phyloP scores from a whole-genome alignment of 140 eudicot species.

The Senecio squalidus region DNA sequence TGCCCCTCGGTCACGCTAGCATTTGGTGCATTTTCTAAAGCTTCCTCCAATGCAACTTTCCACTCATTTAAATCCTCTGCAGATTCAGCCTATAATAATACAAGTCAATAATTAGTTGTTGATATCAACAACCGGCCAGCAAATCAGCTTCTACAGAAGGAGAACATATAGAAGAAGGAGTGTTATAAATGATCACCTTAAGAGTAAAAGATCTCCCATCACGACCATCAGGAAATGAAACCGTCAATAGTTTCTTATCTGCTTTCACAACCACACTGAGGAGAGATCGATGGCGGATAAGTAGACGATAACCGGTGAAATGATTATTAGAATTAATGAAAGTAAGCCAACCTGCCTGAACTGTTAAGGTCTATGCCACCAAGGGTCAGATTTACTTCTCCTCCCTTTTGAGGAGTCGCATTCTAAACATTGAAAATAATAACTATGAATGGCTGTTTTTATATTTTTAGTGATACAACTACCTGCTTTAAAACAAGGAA shows the following conservation, averaged over 20 bases:
- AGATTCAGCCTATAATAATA: slow-evolving; percentile 75
- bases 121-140: slow-evolving; percentile 2
- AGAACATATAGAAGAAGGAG: too few relatives aligned
- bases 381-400: slow-evolving; percentile 88
- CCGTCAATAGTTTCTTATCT: slow-evolving; percentile 85
- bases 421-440: slow-evolving; percentile 42
- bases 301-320: background rate
- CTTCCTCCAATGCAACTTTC: slow-evolving; percentile 90
- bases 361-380: slow-evolving; percentile 99
- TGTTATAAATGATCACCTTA: slow-evolving; percentile 47
- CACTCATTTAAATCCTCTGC: slow-evolving; percentile 77
- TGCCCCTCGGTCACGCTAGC: slow-evolving; percentile 45
- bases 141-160: too few relatives aligned
- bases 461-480: background rate
- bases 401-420: slow-evolving; percentile 62
- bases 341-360: slow-evolving; percentile 95
- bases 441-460: slow-evolving; percentile 11
- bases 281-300: slow-evolving; percentile 2
- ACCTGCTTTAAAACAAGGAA: background rate
- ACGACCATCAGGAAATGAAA: slow-evolving; percentile 84
- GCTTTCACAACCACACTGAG: slow-evolving; percentile 85
- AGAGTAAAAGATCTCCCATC: slow-evolving; percentile 85
- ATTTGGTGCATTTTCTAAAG: slow-evolving; percentile 80
- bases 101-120: slow-evolving; percentile 12
- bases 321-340: background rate